phyloP scores from a whole-genome alignment of 495 filamentous ascomycete species.

The Aspergillus indologenus region DNA sequence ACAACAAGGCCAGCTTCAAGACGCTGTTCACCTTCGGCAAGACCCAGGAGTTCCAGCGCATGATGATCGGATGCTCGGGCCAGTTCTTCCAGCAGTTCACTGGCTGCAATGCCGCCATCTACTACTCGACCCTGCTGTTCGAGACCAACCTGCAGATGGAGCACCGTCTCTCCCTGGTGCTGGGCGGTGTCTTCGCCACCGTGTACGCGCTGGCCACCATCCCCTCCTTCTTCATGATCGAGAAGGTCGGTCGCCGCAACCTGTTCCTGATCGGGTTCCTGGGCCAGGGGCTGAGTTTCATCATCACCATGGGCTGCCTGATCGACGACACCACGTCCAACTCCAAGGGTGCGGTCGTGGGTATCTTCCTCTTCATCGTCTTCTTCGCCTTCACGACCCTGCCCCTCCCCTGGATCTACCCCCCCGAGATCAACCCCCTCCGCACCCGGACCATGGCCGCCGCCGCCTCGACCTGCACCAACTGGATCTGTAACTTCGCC shows the following conservation, averaged over 20 bases:
- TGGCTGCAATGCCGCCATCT: constrained; percentile 76
- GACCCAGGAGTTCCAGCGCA: constrained; percentile 45
- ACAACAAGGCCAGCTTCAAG: constrained; percentile 37
- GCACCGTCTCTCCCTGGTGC: constrained; percentile 60
- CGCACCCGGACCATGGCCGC: constrained; percentile 65
- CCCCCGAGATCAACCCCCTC: constrained; percentile 71
- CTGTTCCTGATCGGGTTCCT: constrained; percentile 67
- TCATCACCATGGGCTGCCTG: constrained; percentile 38
- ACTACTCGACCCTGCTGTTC: constrained; percentile 79
- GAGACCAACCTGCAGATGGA: constrained; percentile 56
- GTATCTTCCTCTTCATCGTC: constrained; percentile 40
- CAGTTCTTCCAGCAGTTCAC: constrained; percentile 77
- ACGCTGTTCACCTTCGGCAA: constrained; percentile 42
- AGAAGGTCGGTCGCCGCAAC: constrained; percentile 68
- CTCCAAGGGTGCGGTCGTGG: constrained; percentile 38
- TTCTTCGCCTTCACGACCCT: constrained; percentile 42
- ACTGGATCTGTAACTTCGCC: constrained; percentile 49
- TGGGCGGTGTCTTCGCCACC: constrained; percentile 78
- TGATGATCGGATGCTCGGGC: constrained; percentile 43
- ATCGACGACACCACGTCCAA: constrained; percentile 19
- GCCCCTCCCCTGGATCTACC: constrained; percentile 68
- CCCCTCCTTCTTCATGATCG: constrained; percentile 67
- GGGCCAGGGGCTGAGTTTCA: constrained; percentile 46
- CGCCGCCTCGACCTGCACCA: constrained; percentile 41
- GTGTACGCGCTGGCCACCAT: constrained; percentile 63